Evolutionary conservation across 805 yeast genomes (phyloP).

Genomic region (Phaffomyces thermotolerans): DNA sequence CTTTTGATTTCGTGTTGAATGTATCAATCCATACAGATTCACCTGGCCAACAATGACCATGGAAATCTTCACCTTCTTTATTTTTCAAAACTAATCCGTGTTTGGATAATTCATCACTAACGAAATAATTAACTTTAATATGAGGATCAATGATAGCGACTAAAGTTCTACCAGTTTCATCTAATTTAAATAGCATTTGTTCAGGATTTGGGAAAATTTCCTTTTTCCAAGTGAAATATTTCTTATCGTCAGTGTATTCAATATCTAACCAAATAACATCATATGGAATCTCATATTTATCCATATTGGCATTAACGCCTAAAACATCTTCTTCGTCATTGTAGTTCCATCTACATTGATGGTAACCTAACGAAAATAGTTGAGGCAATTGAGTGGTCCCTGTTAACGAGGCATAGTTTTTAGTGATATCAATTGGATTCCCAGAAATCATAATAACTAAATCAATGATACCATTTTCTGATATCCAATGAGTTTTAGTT

Average conservation of each 20-base stretch:
- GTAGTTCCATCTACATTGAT: conserved; percentile 97
- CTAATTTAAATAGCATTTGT: conserved; percentile 57
- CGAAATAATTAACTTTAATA: conserved; percentile 60
- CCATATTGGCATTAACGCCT: conserved; percentile 64
- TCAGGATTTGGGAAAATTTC: conserved; percentile 69
- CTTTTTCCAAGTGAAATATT: conserved; percentile 87
- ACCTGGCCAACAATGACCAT: conserved; percentile 98
- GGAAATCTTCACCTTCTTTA: conserved; percentile 41
- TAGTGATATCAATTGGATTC: conserved; percentile 47
- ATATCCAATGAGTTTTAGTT: conserved; percentile 79
- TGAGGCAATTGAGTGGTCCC: conserved; percentile 75
- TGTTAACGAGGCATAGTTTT: conserved; percentile 58
- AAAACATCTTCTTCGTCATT: conserved; percentile 81
- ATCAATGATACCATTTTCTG: conserved; percentile 84
- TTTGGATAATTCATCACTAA: conserved; percentile 46
- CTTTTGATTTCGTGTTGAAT: conserved; percentile 52
- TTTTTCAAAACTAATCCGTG: conserved; percentile 41
- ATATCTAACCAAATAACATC: conserved; percentile 94
- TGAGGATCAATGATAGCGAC: conserved; percentile 92
- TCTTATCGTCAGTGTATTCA: conserved; percentile 80
- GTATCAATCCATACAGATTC: conserved; percentile 92
- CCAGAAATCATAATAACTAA: conserved; percentile 58
- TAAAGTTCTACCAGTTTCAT: conserved; percentile 67
- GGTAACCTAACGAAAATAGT: conserved; percentile 77
- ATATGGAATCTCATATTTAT: conserved; percentile 66